Evolutionary conservation across 2,329 filamentous ascomycete species (phyloP).

Genomic region (Thelonectria olida): DNA sequence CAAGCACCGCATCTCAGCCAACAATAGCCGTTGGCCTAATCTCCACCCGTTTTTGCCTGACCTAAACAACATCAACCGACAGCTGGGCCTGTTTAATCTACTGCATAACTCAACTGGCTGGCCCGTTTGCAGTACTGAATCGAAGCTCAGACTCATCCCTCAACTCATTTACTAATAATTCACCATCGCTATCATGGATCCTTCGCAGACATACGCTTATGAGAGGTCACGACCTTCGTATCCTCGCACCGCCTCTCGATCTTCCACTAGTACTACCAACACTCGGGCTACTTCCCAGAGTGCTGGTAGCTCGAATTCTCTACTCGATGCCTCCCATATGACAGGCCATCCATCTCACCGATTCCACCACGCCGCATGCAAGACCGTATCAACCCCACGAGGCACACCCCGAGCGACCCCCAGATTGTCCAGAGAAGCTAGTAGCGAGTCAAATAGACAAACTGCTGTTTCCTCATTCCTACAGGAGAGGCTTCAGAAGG

Average conservation of each 20-base stretch:
- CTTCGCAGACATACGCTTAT: conserved; percentile 33
- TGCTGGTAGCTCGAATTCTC: conserved; percentile 53
- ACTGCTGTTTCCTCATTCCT: conserved; percentile 60
- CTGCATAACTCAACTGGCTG: not conserved
- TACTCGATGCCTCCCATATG: conserved; percentile 47
- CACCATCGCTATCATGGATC: conserved; percentile 42
- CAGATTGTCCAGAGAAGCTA: conserved; percentile 53
- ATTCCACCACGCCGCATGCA: conserved; percentile 51
- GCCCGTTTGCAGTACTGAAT: not conserved
- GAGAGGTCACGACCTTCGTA: conserved; percentile 44
- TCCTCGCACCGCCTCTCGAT: conserved; percentile 56
- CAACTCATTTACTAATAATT: not conserved
- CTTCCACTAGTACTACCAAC: conserved; percentile 55
- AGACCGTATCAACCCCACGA: conserved; percentile 46
- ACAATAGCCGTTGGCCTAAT: not conserved
- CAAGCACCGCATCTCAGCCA: not conserved
- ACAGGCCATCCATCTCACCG: conserved; percentile 49
- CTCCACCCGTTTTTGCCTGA: not conserved
- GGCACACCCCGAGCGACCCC: conserved; percentile 52
- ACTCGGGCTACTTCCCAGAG: conserved; percentile 53
- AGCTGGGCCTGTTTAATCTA: conserved; percentile 5
- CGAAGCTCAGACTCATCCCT: not conserved
- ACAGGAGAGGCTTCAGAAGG: conserved; percentile 63
- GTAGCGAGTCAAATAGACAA: conserved; percentile 52
- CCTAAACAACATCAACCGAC: not conserved